phyloP scores from a whole-genome alignment of 495 filamentous ascomycete species.

The Cetradonia linearis region DNA sequence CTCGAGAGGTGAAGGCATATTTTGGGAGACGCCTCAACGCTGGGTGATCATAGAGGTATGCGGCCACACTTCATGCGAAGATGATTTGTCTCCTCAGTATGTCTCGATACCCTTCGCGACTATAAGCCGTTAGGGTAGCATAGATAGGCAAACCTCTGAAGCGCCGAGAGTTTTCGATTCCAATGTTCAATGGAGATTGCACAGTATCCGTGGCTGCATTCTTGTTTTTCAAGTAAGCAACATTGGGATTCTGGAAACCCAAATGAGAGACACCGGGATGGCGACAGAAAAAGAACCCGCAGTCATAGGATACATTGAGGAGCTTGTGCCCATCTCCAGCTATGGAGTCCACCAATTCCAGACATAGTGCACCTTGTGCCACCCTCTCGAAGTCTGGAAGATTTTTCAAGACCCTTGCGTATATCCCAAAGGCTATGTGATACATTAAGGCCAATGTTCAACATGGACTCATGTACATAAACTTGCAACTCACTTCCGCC shows the following conservation, averaged over 20 bases:
- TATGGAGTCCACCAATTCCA: slow-evolving; percentile 84
- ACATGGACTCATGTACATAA: not conserved
- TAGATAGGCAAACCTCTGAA: slow-evolving; percentile 87
- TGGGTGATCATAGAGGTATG: slow-evolving; percentile 45
- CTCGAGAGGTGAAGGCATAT: slow-evolving; percentile 28
- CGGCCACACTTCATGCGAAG: slow-evolving; percentile 58
- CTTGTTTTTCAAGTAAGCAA: slow-evolving; percentile 59
- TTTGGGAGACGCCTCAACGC: slow-evolving; percentile 58
- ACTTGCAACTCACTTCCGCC: slow-evolving; percentile 55
- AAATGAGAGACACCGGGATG: slow-evolving; percentile 43
- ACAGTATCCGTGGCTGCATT: slow-evolving; percentile 36
- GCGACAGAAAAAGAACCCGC: slow-evolving; percentile 75
- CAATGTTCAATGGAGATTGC: slow-evolving; percentile 75
- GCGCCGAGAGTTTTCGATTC: slow-evolving; percentile 82
- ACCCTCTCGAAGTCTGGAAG: slow-evolving; percentile 51
- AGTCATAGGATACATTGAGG: slow-evolving; percentile 94
- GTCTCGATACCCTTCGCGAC: slow-evolving; percentile 53
- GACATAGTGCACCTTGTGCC: slow-evolving; percentile 44
- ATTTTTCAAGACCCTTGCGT: slow-evolving; percentile 54
- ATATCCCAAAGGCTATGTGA: slow-evolving; percentile 64
- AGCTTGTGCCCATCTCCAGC: slow-evolving; percentile 82
- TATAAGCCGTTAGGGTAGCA: slow-evolving; percentile 66
- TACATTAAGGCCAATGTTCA: not conserved
- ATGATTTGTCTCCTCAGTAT: slow-evolving; percentile 65
- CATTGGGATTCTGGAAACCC: slow-evolving; percentile 77